Percentiles rank a stretch among this genome's conserved stretches.
phyloP scores from a whole-genome alignment of 495 filamentous ascomycete genomes.

The Trichoderma erinaceum region DNA sequence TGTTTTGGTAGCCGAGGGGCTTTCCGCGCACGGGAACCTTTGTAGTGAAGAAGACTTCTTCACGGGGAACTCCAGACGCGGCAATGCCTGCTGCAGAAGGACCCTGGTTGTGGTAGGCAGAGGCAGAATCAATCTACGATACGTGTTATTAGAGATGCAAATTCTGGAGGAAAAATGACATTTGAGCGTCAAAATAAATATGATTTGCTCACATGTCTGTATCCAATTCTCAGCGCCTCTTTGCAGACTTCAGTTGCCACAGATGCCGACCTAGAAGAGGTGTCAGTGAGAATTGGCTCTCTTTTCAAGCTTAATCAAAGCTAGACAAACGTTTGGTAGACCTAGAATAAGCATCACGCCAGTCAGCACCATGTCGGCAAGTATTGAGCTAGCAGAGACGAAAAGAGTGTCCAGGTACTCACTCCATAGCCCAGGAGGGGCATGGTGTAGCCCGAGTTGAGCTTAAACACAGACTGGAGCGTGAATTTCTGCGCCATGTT shows the following conservation, averaged over 20 bases:
- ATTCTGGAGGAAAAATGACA: not conserved
- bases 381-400: not conserved
- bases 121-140: conserved; percentile 54
- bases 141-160: not conserved
- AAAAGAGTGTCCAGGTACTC: conserved; percentile 27
- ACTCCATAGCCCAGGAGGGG: conserved; percentile 65
- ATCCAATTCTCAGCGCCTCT: conserved; percentile 61
- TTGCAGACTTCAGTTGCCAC: conserved; percentile 43
- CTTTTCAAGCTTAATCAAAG: not conserved
- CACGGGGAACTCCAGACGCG: conserved; percentile 49
- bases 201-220: conserved; percentile 44
- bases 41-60: conserved; percentile 60
- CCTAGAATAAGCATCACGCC: conserved; percentile 31
- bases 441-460: conserved; percentile 69
- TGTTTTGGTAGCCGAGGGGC: conserved; percentile 49
- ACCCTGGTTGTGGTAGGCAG: conserved; percentile 61
- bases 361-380: conserved; percentile 14
- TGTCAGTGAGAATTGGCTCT: not conserved
- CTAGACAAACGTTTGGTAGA: conserved; percentile 59
- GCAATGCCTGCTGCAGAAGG: conserved; percentile 51
- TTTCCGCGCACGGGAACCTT: conserved; percentile 46
- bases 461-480: conserved; percentile 56
- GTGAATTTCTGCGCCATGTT: conserved; percentile 48
- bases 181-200: not conserved
- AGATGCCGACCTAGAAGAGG: conserved; percentile 20